Percentiles rank a stretch among this genome's conserved stretches.
phyloP scores from a whole-genome alignment of 164 flowering plant species.

The Echeveria elegans region DNA sequence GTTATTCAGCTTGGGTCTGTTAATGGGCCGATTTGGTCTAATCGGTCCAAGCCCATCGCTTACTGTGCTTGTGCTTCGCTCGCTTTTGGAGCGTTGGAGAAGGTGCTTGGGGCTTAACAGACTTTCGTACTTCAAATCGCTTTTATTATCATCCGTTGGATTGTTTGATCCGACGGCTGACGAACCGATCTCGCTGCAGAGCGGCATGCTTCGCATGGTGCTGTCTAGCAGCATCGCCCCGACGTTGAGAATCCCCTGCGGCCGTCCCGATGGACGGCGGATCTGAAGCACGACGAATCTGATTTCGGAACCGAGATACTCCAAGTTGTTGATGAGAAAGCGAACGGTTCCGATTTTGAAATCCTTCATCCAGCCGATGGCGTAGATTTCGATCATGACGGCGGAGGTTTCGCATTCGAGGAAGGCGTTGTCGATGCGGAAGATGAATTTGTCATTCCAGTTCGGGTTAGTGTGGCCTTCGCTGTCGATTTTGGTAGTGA shows the following conservation, averaged over 20 bases:
- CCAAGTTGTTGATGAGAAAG: slow-evolving; percentile 4
- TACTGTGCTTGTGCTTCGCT: neutral
- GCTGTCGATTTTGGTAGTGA: slow-evolving; percentile 18
- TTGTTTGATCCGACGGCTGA: slow-evolving; percentile 10
- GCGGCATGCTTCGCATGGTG: slow-evolving; percentile 16
- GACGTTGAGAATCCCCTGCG: slow-evolving; percentile 23
- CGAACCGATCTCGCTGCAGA: slow-evolving; percentile 3
- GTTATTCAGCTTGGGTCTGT: no score
- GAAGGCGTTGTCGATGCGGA: slow-evolving; percentile 21
- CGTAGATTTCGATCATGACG: slow-evolving; percentile 19
- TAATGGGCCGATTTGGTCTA: slow-evolving; percentile 7
- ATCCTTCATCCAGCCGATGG: slow-evolving; percentile 22
- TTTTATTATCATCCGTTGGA: neutral
- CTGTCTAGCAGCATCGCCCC: slow-evolving; percentile 15
- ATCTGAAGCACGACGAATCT: slow-evolving; percentile 22
- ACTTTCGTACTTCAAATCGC: neutral
- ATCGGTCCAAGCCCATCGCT: neutral
- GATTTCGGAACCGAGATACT: neutral
- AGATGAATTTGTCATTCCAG: slow-evolving; percentile 25
- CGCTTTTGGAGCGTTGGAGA: slow-evolving; percentile 10
- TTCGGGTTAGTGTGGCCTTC: slow-evolving; percentile 21
- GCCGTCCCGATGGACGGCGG: slow-evolving; percentile 25
- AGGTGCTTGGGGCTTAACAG: neutral
- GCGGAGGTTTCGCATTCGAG: slow-evolving; percentile 12
- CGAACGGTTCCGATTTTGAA: slow-evolving; percentile 18